Evolutionary conservation across 257 asterid genomes (phyloP).

Genomic region (Solanum dulcamara): DNA sequence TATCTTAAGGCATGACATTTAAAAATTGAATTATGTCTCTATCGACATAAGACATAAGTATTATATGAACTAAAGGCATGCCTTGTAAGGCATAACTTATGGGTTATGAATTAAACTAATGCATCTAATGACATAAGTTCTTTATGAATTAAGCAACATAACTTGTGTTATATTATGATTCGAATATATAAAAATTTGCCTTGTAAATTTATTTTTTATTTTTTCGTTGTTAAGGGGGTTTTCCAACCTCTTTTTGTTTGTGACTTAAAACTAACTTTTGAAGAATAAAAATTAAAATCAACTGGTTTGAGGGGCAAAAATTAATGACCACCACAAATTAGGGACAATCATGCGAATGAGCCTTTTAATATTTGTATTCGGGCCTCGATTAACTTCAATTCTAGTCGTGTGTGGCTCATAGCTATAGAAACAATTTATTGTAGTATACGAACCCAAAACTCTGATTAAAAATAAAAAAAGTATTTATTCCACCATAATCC

Average conservation of each 20-base stretch:
- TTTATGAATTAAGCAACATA: no score
- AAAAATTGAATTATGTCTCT: no score
- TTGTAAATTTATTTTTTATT: not conserved
- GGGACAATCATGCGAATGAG: not conserved
- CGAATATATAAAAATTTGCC: not conserved
- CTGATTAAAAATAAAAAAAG: not conserved
- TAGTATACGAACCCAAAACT: not conserved
- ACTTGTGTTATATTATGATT: not conserved
- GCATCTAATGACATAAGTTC: no score
- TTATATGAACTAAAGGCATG: no score
- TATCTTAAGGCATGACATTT: no score
- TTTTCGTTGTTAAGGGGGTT: not conserved
- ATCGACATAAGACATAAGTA: no score
- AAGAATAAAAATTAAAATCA: no score
- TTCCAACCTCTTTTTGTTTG: not conserved
- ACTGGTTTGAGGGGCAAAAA: not conserved
- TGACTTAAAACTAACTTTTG: not conserved
- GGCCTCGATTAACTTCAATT: not conserved
- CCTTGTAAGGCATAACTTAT: no score
- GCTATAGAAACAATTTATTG: no score
- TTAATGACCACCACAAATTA: not conserved
- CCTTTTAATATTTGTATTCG: not conserved
- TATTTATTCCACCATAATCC: rapidly evolving
- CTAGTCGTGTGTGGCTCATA: not conserved
- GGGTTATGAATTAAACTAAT: no score